Percentiles rank a stretch among this genome's conserved stretches.
Conservation (phyloP, 345 rosid species). For the Adansonia digitata region DNA sequence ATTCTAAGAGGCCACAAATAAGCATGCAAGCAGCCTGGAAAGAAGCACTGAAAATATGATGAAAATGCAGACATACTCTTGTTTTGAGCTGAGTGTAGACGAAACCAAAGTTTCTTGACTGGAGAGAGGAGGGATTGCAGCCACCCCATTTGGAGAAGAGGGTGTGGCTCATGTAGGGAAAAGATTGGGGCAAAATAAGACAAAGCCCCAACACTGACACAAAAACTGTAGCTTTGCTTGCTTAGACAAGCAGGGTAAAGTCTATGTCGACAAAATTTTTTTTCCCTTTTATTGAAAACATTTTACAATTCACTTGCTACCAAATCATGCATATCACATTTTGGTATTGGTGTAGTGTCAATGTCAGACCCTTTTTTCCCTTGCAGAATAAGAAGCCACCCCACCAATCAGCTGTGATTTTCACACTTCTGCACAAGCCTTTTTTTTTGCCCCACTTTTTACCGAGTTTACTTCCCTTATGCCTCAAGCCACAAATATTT, state of each 20-base stretch:
- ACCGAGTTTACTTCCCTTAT: slow-evolving; percentile 32
- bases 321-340: slow-evolving; percentile 39
- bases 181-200: background rate
- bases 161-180: slow-evolving; percentile 36
- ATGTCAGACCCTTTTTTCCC: slow-evolving; percentile 38
- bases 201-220: background rate
- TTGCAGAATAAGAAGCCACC: slow-evolving; percentile 51
- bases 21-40: no score
- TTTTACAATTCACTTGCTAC: slow-evolving; percentile 20
- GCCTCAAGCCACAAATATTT: slow-evolving; percentile 26
- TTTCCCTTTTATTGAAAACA: background rate
- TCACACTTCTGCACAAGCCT: slow-evolving; percentile 35
- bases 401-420: slow-evolving; percentile 48
- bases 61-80: slow-evolving; percentile 44
- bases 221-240: slow-evolving; percentile 37
- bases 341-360: slow-evolving; percentile 53
- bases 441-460: background rate
- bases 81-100: slow-evolving; percentile 58
- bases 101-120: slow-evolving; percentile 87
- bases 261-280: background rate
- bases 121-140: slow-evolving; percentile 86
- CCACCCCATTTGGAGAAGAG: slow-evolving; percentile 67
- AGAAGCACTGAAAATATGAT: no score
- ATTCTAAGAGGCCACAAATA: no score
- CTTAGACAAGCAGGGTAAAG: slow-evolving; percentile 25